Base-by-base conservation (phyloP, 2,329 filamentous ascomycete species). In the Tolypocladium pustulatum region DNA sequence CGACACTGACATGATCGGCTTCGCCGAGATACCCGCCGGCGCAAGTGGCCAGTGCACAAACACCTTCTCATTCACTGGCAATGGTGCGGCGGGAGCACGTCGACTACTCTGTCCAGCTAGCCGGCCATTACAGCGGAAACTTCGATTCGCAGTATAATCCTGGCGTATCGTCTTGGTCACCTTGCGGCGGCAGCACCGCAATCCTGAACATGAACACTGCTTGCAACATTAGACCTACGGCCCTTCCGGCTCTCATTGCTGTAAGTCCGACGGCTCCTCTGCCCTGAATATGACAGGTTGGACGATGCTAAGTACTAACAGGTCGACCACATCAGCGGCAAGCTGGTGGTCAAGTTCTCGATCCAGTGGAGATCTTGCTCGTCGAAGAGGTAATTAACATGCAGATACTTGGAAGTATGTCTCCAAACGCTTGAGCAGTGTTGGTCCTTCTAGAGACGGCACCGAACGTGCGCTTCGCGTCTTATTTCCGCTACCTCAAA, bases 201-300 rank as follows among this genome's bases (percentile, higher is more conserved):
- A 68, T 68, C 56, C 60, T 68, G 37, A 68, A 68, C 62, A 65
- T 68, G 64, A 68, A 68, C 60, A 66, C 66, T 8, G 64, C 66
- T 38, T 67, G 64, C 62, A 60, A 59, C 60, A 62, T 68, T 13
- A 58, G 49, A 15, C 66, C 66, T 6, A 66, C 66, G 1, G 27
- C 59, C 20, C 61, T 63, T 2, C 61, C 62, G 1, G 65, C 66
- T 27, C 60, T 66, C 32, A 67, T 67, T 61, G 65, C 66, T 43
- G 66, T 66, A 63, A 62, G 65, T 57, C 54, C 13, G 17, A 13
- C 17, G 1, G 12, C 2, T 34, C 2, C 36, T 22, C 7, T 3
- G 8, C 25, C 25, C 15, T 15, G 12, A 30, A 49, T 8, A 13
- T 37, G 15, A 34, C 25, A 15, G 32, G 25, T 54, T 8, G 36